Evolutionary conservation across 768 basidiomycete species (phyloP).

Genomic region (Tricholomella constricta): DNA sequence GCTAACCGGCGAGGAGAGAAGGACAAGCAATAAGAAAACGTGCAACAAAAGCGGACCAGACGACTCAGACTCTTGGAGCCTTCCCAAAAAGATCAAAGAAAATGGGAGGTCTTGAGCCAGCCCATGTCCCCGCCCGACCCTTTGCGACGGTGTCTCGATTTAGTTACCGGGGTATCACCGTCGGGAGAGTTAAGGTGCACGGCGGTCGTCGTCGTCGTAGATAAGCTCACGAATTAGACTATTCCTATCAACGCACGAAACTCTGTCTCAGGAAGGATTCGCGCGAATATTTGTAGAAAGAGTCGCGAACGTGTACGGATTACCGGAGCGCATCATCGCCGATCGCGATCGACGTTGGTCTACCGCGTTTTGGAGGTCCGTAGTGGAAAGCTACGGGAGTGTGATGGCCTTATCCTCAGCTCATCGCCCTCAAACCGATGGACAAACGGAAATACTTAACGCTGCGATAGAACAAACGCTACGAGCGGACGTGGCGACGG

Average conservation of each 20-base stretch:
- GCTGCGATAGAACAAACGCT: conserved; percentile 18
- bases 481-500: conserved; percentile 23
- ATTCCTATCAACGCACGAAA: background rate
- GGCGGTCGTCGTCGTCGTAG: background rate
- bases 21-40: too few relatives aligned
- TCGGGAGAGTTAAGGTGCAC: too few relatives aligned
- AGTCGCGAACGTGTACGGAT: background rate
- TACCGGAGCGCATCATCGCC: too few relatives aligned
- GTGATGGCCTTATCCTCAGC: background rate
- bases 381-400: background rate
- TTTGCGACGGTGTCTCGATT: too few relatives aligned
- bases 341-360: too few relatives aligned
- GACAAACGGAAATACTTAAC: conserved; percentile 24
- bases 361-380: conserved; percentile 12
- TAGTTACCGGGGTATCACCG: too few relatives aligned
- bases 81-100: background rate
- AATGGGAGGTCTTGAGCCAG: background rate
- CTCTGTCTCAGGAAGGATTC: background rate
- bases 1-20: too few relatives aligned
- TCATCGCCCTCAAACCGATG: conserved; percentile 37
- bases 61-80: too few relatives aligned
- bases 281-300: background rate
- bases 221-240: background rate
- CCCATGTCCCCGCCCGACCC: too few relatives aligned
- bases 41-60: too few relatives aligned